These are phyloP conservation scores for Geotrichum bryndzae DNA, from an alignment of 1,139 yeast species.

Conservation along the genomic window DNA sequence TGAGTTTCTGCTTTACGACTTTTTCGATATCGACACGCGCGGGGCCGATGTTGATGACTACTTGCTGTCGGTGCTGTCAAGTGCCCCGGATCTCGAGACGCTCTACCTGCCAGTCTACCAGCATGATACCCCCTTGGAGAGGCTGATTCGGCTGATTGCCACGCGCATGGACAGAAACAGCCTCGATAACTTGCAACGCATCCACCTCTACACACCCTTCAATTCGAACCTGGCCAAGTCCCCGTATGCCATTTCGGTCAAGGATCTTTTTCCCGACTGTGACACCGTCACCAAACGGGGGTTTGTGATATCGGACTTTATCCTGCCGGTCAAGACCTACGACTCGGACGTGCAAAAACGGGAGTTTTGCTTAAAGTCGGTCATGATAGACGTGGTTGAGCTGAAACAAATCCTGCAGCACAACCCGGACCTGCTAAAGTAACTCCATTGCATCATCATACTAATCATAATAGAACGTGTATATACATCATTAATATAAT, in stretches of 20 bases:
- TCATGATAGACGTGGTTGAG: not conserved
- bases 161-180: not conserved
- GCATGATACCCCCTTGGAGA: not conserved
- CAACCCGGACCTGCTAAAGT: not conserved
- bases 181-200: not conserved
- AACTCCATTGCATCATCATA: not conserved
- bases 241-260: not conserved
- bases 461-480: not conserved
- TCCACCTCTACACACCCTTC: not conserved
- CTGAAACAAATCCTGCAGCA: not conserved
- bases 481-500: not conserved
- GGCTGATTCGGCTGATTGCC: not conserved
- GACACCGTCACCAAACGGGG: not conserved
- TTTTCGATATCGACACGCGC: not conserved
- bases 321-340: not conserved
- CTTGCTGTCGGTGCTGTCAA: not conserved
- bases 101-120: not conserved
- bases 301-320: not conserved
- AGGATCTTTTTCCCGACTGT: not conserved
- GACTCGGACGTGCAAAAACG: not conserved
- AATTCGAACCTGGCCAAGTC: not conserved
- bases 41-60: not conserved
- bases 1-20: not conserved
- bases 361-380: not conserved
- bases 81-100: not conserved